phyloP scores from a whole-genome alignment of 2,329 filamentous ascomycete species.

The Cladosporium sp. region DNA sequence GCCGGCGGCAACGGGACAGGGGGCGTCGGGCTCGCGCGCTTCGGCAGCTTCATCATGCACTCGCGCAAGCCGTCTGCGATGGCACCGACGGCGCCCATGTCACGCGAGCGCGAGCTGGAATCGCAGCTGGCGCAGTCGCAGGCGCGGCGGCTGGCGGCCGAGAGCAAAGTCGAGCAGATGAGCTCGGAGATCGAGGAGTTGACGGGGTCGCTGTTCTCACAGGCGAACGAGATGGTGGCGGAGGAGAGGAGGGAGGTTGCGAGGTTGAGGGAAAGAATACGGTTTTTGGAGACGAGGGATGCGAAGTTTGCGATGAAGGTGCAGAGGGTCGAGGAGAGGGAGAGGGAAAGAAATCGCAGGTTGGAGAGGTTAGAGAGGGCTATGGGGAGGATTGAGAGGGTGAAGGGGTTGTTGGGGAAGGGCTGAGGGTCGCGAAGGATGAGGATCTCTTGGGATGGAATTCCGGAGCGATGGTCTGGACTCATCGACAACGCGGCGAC shows the following conservation, averaged over 20 bases:
- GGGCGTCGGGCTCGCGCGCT: conserved; percentile 24
- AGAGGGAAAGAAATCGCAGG: conserved; percentile 61
- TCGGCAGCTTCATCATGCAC: conserved; percentile 40
- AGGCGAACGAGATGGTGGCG: conserved; percentile 85
- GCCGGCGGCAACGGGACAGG: not conserved
- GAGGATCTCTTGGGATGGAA: not conserved
- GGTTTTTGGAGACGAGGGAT: conserved; percentile 62
- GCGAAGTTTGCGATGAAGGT: conserved; percentile 67
- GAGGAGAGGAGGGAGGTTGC: conserved; percentile 65
- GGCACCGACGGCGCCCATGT: conserved; percentile 20
- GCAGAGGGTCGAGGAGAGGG: conserved; percentile 60
- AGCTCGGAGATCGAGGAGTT: conserved; percentile 73
- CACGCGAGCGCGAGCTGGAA: conserved; percentile 45
- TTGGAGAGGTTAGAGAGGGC: conserved; percentile 67
- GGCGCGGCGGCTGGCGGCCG: conserved; percentile 59
- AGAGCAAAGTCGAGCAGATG: conserved; percentile 60
- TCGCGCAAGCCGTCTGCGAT: conserved; percentile 28
- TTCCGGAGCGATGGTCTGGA: not conserved
- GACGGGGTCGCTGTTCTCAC: conserved; percentile 67
- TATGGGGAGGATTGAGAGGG: conserved; percentile 64
- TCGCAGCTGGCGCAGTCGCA: conserved; percentile 62
- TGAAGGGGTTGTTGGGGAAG: conserved; percentile 52
- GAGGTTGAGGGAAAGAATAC: conserved; percentile 63
- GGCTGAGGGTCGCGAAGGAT: conserved; percentile 19
- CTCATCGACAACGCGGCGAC: not conserved